Conservation (phyloP, 208 protist species). For the Acanthamoeba culbertsoni region DNA sequence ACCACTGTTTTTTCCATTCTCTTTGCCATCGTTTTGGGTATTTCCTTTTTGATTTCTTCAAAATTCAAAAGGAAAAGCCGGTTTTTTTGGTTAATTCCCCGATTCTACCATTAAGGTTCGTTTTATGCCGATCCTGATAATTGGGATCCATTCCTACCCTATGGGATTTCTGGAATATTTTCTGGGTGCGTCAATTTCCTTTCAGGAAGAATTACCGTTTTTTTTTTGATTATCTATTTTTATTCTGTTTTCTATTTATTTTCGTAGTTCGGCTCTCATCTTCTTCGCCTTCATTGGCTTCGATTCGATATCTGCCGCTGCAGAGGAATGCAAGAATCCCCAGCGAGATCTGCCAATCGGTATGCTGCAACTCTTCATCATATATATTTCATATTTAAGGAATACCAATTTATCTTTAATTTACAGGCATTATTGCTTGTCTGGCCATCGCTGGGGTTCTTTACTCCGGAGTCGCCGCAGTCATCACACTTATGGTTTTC, state of each 20-base stretch:
- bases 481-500: conserved; percentile 72
- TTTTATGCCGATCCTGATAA: conserved; percentile 58
- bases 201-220: no score
- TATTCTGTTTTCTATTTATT: background rate
- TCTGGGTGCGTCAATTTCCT: background rate
- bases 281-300: conserved; percentile 82
- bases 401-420: background rate
- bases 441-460: conserved; percentile 69
- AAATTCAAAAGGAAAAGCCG: background rate
- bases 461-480: conserved; percentile 73
- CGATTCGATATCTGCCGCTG: conserved; percentile 74
- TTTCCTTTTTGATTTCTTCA: background rate
- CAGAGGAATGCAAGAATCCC: conserved; percentile 73
- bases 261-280: conserved; percentile 66
- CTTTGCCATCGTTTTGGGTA: conserved; percentile 61
- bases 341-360: conserved; percentile 70
- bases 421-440: conserved; percentile 66
- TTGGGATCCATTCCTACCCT: conserved; percentile 75
- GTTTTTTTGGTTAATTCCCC: background rate
- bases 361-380: background rate
- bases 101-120: background rate
- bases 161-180: conserved; percentile 69
- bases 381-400: background rate
- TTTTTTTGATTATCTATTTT: background rate
- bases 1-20: conserved; percentile 72